Evolutionary conservation across 257 asterid species (phyloP).

Genomic region (Solanum habrochaites): DNA sequence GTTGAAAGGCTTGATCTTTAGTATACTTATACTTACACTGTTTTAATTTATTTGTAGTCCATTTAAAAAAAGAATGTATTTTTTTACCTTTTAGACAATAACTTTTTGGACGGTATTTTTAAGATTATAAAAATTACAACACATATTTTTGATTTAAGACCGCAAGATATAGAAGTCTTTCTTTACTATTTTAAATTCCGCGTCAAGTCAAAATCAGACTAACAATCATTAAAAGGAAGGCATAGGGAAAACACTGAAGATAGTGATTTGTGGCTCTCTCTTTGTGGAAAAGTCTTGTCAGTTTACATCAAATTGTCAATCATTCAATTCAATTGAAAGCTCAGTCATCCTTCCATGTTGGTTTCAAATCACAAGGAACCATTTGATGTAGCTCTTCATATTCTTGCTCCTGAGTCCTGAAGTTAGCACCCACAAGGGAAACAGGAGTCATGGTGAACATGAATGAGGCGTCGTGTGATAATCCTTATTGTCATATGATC

Average conservation of each 20-base stretch:
- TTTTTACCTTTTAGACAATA: too few relatives aligned
- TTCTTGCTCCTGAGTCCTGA: neutral
- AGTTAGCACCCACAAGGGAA: neutral
- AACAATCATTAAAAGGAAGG: neutral
- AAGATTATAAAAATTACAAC: too few relatives aligned
- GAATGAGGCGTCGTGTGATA: neutral
- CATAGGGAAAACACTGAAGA: neutral
- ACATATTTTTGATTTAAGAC: too few relatives aligned
- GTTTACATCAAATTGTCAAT: neutral
- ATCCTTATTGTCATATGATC: neutral
- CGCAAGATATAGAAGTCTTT: rapidly evolving
- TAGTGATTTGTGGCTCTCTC: neutral
- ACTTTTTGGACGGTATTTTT: too few relatives aligned
- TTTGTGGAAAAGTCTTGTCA: neutral
- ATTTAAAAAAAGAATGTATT: too few relatives aligned
- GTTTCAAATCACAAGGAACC: neutral
- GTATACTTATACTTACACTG: too few relatives aligned
- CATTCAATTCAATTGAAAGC: neutral
- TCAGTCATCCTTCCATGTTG: neutral
- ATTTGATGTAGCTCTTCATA: neutral
- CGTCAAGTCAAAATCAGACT: rapidly evolving
- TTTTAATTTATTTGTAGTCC: too few relatives aligned
- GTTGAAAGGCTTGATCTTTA: too few relatives aligned
- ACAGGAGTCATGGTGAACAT: neutral
- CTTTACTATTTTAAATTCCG: rapidly evolving